Base-by-base conservation (phyloP, 1,139 yeast genomes). In the Nakaseomyces glabratus region DNA sequence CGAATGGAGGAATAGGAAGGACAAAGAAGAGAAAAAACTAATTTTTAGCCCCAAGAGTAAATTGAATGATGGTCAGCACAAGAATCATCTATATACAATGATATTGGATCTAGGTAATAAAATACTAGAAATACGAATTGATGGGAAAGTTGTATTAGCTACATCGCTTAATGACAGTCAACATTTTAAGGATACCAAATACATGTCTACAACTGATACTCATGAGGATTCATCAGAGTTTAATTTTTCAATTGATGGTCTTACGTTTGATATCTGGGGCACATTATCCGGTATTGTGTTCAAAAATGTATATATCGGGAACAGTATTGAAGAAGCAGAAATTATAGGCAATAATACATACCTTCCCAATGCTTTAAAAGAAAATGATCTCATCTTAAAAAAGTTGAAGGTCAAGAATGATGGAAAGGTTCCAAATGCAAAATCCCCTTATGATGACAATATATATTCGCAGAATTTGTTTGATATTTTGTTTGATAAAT, bases 221-320 rank as follows among this genome's bases (percentile, higher is more conserved):
- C 4, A 44, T 86, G 95, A 95, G 49, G 16, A 3, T 14, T 4
- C 8, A 4, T 4, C 44, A 85, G 95, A 95, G 49, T 82, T 33
- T 63, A 61, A 24, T 88, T 86, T 18, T 5, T n/a, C 20, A n/a
- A 18, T 26, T 4, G 90, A 86, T 18, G 94, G 82, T 6, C 51
- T 88, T 36, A 95, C 95, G 4, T 82, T 88, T 54, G 97, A 88
- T 57, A 65, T 86, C 45, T 86, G 95, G 95, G 74, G 93, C 37
- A 79, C 86, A 78, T 81, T 82, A 46, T 66, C 68, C 30, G 72
- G 79, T 35, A 71, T 84, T 34, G 49, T 82, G 52, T 84, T 88
- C 54, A 85, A 84, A 58, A 84, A 86, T 60, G 74, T 86, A 38
- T 86, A 85, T 56, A 56, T 88, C 43, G 96, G 96, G 10, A 90